A percentile compares a stretch with the other conserved stretches of the same genome.
phyloP scores from a whole-genome alignment of 169 alveolate species.

The Besnoitia besnoiti region DNA sequence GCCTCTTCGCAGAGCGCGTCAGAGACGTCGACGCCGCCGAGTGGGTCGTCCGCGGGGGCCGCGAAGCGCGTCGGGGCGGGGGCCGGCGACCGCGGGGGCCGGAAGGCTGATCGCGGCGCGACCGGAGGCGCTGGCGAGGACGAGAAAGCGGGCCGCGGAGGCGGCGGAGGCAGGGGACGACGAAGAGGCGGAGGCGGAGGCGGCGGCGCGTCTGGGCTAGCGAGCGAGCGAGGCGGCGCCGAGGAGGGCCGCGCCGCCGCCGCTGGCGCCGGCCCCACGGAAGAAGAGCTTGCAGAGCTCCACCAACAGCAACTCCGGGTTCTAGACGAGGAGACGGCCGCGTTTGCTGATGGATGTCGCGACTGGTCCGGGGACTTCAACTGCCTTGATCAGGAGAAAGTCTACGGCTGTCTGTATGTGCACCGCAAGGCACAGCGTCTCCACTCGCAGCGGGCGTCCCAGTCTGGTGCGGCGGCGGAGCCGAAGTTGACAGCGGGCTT shows the following conservation, averaged over 20 bases:
- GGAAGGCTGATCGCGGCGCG: background rate
- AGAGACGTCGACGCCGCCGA: background rate
- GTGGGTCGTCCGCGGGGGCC: background rate
- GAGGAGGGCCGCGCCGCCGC: background rate
- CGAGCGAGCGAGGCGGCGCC: background rate
- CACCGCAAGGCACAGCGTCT: conserved; percentile 50
- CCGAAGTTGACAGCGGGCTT: background rate
- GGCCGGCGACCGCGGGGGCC: conserved; percentile 52
- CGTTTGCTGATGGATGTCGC: conserved; percentile 18
- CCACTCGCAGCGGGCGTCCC: background rate
- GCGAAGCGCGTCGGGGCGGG: conserved; percentile 30
- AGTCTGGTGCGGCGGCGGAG: background rate
- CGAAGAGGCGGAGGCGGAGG: background rate
- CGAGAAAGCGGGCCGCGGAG: background rate
- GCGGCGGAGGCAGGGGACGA: background rate
- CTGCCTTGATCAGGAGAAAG: conserved; percentile 61
- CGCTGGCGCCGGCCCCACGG: background rate
- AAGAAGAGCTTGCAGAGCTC: background rate
- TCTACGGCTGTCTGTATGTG: conserved; percentile 58
- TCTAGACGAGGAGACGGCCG: conserved; percentile 17
- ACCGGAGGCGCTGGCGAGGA: background rate
- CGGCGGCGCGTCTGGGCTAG: background rate
- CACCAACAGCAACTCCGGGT: conserved; percentile 19
- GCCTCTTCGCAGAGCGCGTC: background rate
- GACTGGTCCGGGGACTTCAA: conserved; percentile 62